A percentile compares a stretch with the other conserved stretches of the same genome.
These are phyloP conservation scores for Davidsoniella neocaledoniae DNA, from an alignment of 2,329 filamentous ascomycete genomes.

Conservation along the genomic window DNA sequence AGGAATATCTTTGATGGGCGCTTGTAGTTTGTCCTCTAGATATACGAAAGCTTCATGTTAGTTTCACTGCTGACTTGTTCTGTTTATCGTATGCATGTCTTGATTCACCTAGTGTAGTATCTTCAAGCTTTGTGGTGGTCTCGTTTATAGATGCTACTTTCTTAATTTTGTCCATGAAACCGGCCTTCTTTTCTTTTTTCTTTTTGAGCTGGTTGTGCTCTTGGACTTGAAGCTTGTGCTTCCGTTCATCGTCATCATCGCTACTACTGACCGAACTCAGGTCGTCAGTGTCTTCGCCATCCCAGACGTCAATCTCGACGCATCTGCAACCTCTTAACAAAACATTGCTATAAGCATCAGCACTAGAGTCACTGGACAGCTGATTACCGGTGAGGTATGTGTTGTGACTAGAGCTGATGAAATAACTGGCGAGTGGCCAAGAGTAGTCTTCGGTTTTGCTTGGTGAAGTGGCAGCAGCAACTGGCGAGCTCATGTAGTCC, in stretches of 20 bases:
- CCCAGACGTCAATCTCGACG: slow-evolving; percentile 92
- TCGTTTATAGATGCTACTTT: slow-evolving; percentile 26
- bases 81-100: neutral
- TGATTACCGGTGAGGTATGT: slow-evolving; percentile 85
- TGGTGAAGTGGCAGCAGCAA: slow-evolving; percentile 26
- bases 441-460: slow-evolving; percentile 37
- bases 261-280: slow-evolving; percentile 39
- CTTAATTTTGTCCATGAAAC: slow-evolving; percentile 42
- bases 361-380: slow-evolving; percentile 71
- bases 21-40: slow-evolving; percentile 7
- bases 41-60: neutral
- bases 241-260: slow-evolving; percentile 30
- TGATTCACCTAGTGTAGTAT: slow-evolving; percentile 28
- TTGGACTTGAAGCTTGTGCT: slow-evolving; percentile 7
- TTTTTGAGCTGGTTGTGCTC: slow-evolving; percentile 34
- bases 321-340: slow-evolving; percentile 74
- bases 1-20: slow-evolving; percentile 10
- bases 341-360: slow-evolving; percentile 72
- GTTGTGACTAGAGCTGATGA: slow-evolving; percentile 88
- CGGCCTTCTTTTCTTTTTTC: slow-evolving; percentile 42
- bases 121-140: slow-evolving; percentile 30
- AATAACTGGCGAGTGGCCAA: slow-evolving; percentile 75
- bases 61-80: slow-evolving; percentile 15
- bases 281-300: slow-evolving; percentile 60
- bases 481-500: slow-evolving; percentile 37